Evolutionary conservation across 106 monocot genomes (phyloP).

Genomic region (Cymbidium sinense): DNA sequence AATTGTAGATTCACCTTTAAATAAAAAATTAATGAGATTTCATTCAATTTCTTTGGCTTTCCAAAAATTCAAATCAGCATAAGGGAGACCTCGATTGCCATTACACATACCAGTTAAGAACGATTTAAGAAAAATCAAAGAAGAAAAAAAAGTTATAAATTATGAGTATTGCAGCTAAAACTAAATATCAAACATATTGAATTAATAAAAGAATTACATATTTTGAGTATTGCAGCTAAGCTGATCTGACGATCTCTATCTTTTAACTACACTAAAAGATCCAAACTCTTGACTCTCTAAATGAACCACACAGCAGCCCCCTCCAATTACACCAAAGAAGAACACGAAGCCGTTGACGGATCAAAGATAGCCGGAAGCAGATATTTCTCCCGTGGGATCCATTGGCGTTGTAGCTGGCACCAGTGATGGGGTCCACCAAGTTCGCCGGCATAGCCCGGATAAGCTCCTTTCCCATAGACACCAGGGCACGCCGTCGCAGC

Average conservation of each 20-base stretch:
- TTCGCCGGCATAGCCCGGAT: conserved; percentile 47
- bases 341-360: conserved; percentile 10
- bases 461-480: conserved; percentile 36
- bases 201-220: too few relatives aligned
- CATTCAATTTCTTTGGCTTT: too few relatives aligned
- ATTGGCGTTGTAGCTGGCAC: conserved; percentile 42
- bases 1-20: too few relatives aligned
- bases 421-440: conserved; percentile 26
- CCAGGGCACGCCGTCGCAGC: conserved; percentile 50
- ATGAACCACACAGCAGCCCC: background rate
- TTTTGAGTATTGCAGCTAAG: too few relatives aligned
- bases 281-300: too few relatives aligned
- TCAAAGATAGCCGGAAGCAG: conserved; percentile 9
- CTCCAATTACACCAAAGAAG: background rate
- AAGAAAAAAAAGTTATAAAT: background rate
- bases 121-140: too few relatives aligned
- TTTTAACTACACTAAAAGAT: too few relatives aligned
- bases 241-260: too few relatives aligned
- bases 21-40: too few relatives aligned
- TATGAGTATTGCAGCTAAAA: background rate
- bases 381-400: conserved; percentile 20
- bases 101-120: background rate
- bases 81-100: too few relatives aligned
- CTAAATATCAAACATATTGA: too few relatives aligned
- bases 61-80: too few relatives aligned